Evolutionary conservation across 2,329 filamentous ascomycete genomes (phyloP).

Genomic region (Ascomycota sp.): DNA sequence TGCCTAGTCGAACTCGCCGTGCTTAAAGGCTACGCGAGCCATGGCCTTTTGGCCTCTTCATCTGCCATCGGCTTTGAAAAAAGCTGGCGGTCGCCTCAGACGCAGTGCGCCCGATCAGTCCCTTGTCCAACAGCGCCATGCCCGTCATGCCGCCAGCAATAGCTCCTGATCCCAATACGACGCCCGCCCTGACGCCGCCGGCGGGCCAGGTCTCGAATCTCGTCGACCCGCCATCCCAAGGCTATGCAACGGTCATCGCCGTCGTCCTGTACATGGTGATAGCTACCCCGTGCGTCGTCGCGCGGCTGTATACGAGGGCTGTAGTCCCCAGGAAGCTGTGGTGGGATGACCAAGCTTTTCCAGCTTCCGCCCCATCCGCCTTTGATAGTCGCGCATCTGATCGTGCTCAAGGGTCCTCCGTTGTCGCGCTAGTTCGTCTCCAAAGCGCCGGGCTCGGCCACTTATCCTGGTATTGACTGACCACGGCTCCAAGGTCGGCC

Average conservation of each 20-base stretch:
- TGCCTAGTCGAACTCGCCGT: no score
- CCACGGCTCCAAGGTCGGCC: background rate
- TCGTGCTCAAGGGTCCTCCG: background rate
- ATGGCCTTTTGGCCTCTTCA: no score
- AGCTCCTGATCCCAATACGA: background rate
- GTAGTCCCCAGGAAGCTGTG: background rate
- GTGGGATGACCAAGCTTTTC: slow-evolving; percentile 1
- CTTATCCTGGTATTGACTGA: background rate
- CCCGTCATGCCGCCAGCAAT: background rate
- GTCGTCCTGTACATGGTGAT: background rate
- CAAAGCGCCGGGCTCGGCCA: no score
- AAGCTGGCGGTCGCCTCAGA: no score
- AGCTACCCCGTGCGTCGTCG: background rate
- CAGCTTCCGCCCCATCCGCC: no score
- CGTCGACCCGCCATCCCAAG: background rate
- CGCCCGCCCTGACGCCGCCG: background rate
- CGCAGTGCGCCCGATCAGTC: no score
- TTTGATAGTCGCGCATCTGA: no score
- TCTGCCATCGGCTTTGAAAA: no score
- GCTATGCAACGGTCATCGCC: background rate
- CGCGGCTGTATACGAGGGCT: background rate
- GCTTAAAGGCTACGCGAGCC: no score
- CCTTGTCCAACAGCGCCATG: background rate
- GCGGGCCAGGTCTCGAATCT: background rate
- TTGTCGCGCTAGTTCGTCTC: background rate